Evolutionary conservation across 225 moss, liverwort and hornwort species (phyloP).

Genomic region (Pseudisothecium myosuroides): DNA sequence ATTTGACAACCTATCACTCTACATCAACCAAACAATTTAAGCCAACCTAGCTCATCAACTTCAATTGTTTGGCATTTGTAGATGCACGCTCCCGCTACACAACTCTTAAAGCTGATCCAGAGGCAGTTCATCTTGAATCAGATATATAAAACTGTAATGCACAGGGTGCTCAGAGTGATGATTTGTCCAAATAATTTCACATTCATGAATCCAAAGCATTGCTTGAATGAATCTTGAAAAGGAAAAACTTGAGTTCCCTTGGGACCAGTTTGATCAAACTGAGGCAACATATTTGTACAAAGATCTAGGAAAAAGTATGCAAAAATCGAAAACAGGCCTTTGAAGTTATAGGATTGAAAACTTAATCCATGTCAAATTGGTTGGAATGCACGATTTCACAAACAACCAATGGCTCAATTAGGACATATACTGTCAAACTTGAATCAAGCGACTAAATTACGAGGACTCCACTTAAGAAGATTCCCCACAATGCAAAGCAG

Average conservation of each 20-base stretch:
- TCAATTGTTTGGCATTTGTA: too few relatives aligned
- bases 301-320: not conserved
- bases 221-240: not conserved
- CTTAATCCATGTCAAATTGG: not conserved
- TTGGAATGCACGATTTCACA: not conserved
- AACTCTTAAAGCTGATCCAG: not conserved
- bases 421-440: not conserved
- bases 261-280: not conserved
- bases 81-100: not conserved
- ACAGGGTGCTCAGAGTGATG: not conserved
- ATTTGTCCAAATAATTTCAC: not conserved
- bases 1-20: too few relatives aligned
- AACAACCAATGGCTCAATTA: not conserved
- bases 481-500: not conserved
- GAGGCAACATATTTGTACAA: not conserved
- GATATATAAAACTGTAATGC: not conserved
- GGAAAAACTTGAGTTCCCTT: too few relatives aligned
- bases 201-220: not conserved
- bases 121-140: not conserved
- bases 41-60: too few relatives aligned
- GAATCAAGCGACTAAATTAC: not conserved
- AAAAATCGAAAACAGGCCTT: not conserved
- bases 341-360: not conserved
- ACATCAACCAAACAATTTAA: too few relatives aligned
- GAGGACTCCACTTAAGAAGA: not conserved